A percentile compares a stretch with the other conserved stretches of the same genome.
Evolutionary conservation across 768 basidiomycete species (phyloP).

Genomic region (Pilatotrama ljubarskyi): DNA sequence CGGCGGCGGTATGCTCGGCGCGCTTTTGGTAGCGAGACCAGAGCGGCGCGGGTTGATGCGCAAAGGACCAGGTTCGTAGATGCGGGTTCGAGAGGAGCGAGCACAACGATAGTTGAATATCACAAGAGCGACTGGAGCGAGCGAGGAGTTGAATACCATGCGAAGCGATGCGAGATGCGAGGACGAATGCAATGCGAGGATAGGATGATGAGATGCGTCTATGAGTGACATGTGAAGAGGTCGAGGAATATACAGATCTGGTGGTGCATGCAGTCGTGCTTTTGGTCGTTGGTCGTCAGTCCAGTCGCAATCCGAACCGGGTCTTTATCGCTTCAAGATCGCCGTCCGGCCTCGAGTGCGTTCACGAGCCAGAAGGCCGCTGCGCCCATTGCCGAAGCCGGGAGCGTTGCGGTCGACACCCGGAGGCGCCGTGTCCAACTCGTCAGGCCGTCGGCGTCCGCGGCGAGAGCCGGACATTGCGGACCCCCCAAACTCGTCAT

Average conservation of each 20-base stretch:
- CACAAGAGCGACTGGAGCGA: constrained; percentile 9
- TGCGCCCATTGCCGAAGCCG: constrained; percentile 64
- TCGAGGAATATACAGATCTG: neutral
- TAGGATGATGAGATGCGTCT: constrained; percentile 14
- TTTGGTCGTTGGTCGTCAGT: constrained; percentile 20
- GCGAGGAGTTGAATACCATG: constrained; percentile 7
- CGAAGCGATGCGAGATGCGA: constrained; percentile 13
- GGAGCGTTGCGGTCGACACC: constrained; percentile 45
- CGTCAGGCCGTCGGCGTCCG: constrained; percentile 56
- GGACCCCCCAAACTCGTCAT: constrained; percentile 11
- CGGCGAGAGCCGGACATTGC: constrained; percentile 27
- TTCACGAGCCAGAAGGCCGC: constrained; percentile 53
- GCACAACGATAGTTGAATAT: constrained; percentile 18
- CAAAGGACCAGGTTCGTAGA: neutral
- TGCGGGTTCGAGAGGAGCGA: constrained; percentile 10
- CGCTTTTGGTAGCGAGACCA: constrained; percentile 11
- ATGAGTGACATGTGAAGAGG: constrained; percentile 2
- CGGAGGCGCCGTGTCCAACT: constrained; percentile 46
- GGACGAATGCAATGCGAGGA: constrained; percentile 16
- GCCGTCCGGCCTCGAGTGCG: constrained; percentile 26
- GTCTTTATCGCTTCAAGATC: constrained; percentile 12
- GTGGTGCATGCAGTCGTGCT: constrained; percentile 20
- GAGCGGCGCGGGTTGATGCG: neutral
- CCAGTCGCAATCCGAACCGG: constrained; percentile 1
- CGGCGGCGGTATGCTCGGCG: neutral